phyloP scores from a whole-genome alignment of 805 yeast genomes.

The Kluyveromyces nonfermentans region DNA sequence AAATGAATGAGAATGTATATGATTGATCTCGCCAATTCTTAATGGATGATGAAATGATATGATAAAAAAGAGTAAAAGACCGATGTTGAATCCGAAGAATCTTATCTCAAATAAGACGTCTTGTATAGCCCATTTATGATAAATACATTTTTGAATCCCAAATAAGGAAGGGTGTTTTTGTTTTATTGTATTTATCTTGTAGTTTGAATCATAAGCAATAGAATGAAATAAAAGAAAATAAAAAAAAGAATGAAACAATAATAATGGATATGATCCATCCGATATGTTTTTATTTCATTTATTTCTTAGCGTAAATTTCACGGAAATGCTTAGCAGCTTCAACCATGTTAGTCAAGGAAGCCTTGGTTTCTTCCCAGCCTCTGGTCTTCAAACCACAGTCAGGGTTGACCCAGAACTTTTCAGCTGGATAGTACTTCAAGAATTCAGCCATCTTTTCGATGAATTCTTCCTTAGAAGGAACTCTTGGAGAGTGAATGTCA shows the following conservation, averaged over 20 bases:
- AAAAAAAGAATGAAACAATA: too few relatives aligned
- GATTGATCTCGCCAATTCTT: conserved; percentile 1
- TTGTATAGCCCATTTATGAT: not conserved
- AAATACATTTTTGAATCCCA: too few relatives aligned
- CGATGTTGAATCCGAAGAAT: conserved; percentile 25
- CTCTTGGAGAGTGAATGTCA: conserved; percentile 99
- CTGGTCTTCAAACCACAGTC: conserved; percentile 99
- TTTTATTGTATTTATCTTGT: too few relatives aligned
- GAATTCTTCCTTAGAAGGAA: conserved; percentile 96
- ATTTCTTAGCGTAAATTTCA: conserved; percentile 36
- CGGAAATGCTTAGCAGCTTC: conserved; percentile 97
- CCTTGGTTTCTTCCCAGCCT: conserved; percentile 97
- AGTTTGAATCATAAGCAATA: not conserved
- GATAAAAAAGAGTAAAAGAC: conserved; percentile 14
- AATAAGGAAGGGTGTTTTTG: too few relatives aligned
- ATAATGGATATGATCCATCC: not conserved
- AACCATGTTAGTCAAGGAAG: conserved; percentile 96
- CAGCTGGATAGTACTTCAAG: conserved; percentile 94
- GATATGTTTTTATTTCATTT: conserved; percentile 7
- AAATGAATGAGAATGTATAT: conserved; percentile 1
- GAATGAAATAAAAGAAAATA: too few relatives aligned
- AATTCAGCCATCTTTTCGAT: conserved; percentile 87
- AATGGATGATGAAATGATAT: not conserved
- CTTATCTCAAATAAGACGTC: conserved; percentile 4
- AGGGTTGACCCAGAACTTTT: conserved; percentile 99